Percentiles rank a stretch among this genome's conserved stretches.
These are phyloP conservation scores for Colletotrichum sp. DNA, from an alignment of 2,329 filamentous ascomycete genomes.

Conservation along the genomic window DNA sequence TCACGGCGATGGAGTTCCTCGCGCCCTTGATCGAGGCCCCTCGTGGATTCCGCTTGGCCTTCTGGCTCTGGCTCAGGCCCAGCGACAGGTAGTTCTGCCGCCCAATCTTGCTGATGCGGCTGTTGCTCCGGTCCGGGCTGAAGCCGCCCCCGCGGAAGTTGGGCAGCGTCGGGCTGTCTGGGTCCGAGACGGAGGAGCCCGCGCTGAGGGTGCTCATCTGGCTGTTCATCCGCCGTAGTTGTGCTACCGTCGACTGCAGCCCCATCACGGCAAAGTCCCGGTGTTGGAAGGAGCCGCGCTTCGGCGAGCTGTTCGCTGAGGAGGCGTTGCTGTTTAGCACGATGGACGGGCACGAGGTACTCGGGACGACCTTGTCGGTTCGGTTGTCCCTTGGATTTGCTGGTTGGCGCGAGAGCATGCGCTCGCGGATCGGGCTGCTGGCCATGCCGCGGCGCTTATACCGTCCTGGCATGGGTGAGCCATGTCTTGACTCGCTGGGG, in stretches of 20 bases:
- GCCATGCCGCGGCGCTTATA: neutral
- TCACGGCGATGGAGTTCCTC: slow-evolving; percentile 5
- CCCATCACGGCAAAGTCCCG: slow-evolving; percentile 11
- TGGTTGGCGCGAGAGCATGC: neutral
- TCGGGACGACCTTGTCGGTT: neutral
- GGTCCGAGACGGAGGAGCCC: slow-evolving; percentile 39
- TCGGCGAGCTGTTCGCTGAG: neutral
- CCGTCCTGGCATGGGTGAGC: slow-evolving; percentile 1
- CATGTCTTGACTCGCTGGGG: neutral
- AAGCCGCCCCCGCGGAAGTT: slow-evolving; percentile 42
- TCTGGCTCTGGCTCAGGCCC: slow-evolving; percentile 29
- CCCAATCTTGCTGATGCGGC: slow-evolving; percentile 35
- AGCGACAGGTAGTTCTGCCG: slow-evolving; percentile 49
- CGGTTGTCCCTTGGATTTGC: neutral
- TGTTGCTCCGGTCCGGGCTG: slow-evolving; percentile 37
- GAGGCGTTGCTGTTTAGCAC: neutral
- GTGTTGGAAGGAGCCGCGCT: neutral
- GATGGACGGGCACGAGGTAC: neutral
- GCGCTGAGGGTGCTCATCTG: slow-evolving; percentile 50
- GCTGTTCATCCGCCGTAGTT: slow-evolving; percentile 65
- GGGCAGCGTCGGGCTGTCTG: slow-evolving; percentile 44
- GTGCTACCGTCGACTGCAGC: slow-evolving; percentile 43
- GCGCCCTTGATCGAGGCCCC: neutral
- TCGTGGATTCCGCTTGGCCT: neutral
- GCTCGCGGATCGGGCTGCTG: neutral